Evolutionary conservation across 2,329 filamentous ascomycete species (phyloP), one percentile per base, ranked within the genome.

Genomic region (Berkeleyomyces rouxiae): DNA sequence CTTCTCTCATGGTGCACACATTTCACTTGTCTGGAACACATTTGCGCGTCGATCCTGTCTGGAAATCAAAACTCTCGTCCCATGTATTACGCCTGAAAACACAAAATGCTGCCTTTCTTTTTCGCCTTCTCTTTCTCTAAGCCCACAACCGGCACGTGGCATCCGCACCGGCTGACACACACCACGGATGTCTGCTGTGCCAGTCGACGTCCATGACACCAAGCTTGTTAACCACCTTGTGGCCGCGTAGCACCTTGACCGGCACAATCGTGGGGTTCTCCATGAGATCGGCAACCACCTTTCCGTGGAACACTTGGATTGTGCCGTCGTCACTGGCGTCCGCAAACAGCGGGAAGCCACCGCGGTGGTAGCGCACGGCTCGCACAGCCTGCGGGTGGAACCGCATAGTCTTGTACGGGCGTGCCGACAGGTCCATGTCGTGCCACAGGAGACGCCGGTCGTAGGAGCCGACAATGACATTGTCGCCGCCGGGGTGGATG

Each of bases 221-320:
- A 64, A 99, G 75, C 67, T 90, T 86, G 70, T 83, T 87, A 70
- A 87, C 86, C 2, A 97, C 84, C 74, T 86, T 88, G 75, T 99
- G 93, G 0, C 93, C 93, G 70, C 83, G 86, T 58, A 99, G 79
- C 70, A 95, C 90, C 79, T 97, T 99, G 66, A 99, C 80, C 7
- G 93, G 93, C 60, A 97, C 93, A 70, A 99, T 96, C 11, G 87
- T 95, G 5, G 93, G 91, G 70, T 96, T 96, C 77, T 95, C 90
- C 82, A 99, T 89, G 72, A 96, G 78, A 72, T 99, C 93, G 65
- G 85, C 90, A 39, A 95, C 90, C 37, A 97, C 92, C 74, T 92
- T 95, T 63, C 90, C 92, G 72, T 97, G 92, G 82, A 97, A 97
- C 61, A 99, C 88, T 73, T 99, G 93, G 67, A 97, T 76, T 23